Conservation (phyloP, 106 monocot species). For the Acanthochlamys bracteata region DNA sequence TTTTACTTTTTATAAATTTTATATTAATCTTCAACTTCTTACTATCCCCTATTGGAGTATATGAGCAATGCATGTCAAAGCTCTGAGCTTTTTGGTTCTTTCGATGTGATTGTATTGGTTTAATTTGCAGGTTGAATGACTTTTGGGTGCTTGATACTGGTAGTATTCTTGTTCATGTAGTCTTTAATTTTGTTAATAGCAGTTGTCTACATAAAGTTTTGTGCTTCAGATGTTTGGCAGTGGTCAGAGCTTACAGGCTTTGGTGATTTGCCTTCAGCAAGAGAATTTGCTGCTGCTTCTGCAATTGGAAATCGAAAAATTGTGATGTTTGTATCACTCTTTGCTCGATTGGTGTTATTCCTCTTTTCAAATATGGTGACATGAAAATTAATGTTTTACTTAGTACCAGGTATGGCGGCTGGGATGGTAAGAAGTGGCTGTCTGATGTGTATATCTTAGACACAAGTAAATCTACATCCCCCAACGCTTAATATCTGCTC, state of each 20-base stretch:
- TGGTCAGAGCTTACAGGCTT: slow-evolving; percentile 96
- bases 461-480: slow-evolving; percentile 48
- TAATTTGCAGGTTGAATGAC: slow-evolving; percentile 73
- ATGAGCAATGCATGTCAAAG: too few relatives aligned
- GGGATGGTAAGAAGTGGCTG: slow-evolving; percentile 98
- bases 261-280: slow-evolving; percentile 91
- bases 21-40: too few relatives aligned
- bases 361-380: neutral
- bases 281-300: slow-evolving; percentile 93
- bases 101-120: too few relatives aligned
- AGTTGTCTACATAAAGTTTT: too few relatives aligned
- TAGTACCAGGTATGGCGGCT: slow-evolving; percentile 80
- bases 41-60: too few relatives aligned
- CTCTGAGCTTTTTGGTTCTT: too few relatives aligned
- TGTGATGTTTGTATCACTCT: slow-evolving; percentile 52
- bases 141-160: slow-evolving; percentile 99
- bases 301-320: slow-evolving; percentile 91
- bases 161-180: slow-evolving; percentile 12
- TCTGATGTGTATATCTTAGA: slow-evolving; percentile 96
- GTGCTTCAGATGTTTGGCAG: slow-evolving; percentile 79
- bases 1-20: neutral
- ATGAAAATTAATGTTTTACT: too few relatives aligned
- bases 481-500: too few relatives aligned
- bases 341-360: neutral
- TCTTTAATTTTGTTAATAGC: too few relatives aligned